These are phyloP conservation scores for Pythium chondricola DNA, from an alignment of 352 stramenopile genomes.

Conservation along the genomic window DNA sequence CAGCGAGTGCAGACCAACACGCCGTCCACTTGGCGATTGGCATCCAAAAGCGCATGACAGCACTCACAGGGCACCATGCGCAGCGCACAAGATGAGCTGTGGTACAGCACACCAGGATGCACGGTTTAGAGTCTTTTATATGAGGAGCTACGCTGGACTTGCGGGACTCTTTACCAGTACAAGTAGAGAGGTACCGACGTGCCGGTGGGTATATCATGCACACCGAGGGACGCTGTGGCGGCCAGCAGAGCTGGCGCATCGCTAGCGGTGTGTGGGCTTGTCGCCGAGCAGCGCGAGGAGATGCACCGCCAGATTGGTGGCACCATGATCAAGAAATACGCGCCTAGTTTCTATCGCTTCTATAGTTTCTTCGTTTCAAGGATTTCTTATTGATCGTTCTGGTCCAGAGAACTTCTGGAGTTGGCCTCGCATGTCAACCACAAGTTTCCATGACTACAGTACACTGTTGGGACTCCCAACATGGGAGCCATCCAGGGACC, in stretches of 20 bases:
- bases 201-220: conserved; percentile 4
- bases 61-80: conserved; percentile 24
- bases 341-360: not conserved
- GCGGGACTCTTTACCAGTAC: conserved; percentile 12
- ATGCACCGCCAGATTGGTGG: conserved; percentile 10
- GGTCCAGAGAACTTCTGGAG: no score
- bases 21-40: conserved; percentile 8
- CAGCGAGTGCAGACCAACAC: conserved; percentile 28
- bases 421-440: no score
- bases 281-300: conserved; percentile 1
- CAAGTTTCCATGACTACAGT: no score
- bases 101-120: not conserved
- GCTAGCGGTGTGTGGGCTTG: no score
- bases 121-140: not conserved
- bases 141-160: not conserved
- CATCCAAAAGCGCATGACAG: conserved; percentile 20
- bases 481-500: no score
- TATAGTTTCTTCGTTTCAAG: no score
- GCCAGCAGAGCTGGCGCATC: no score
- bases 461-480: no score
- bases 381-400: no score
- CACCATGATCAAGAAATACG: no score
- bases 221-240: no score
- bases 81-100: conserved; percentile 12
- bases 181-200: conserved; percentile 14